These are phyloP conservation scores for Cruciata laevipes DNA, from an alignment of 257 asterid genomes.

Conservation along the genomic window DNA sequence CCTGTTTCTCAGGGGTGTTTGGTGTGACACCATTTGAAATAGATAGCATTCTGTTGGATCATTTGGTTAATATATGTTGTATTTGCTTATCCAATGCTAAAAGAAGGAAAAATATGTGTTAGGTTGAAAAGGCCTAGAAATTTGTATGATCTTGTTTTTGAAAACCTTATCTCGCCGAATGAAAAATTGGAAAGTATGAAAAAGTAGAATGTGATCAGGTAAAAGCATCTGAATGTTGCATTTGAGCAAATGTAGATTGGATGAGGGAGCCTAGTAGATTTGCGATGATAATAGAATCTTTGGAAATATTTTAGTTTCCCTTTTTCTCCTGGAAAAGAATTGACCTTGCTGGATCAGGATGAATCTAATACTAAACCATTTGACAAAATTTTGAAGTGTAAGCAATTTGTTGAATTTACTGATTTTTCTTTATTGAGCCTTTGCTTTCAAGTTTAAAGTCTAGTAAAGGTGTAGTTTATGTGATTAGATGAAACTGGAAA, in stretches of 20 bases:
- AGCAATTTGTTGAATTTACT: background rate
- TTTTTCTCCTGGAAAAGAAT: background rate
- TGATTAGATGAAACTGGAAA: background rate
- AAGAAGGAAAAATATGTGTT: background rate
- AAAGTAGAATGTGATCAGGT: background rate
- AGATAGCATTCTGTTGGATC: background rate
- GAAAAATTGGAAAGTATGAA: constrained; percentile 2
- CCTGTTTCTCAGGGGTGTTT: background rate
- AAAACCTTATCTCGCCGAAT: background rate
- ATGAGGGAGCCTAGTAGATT: background rate
- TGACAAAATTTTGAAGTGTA: background rate
- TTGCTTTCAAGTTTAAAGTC: background rate
- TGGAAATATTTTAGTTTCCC: background rate
- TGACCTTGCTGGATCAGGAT: background rate
- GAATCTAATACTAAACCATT: background rate
- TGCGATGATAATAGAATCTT: background rate
- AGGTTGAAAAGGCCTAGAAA: background rate
- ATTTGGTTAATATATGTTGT: background rate
- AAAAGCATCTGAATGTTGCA: background rate
- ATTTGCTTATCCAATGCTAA: background rate
- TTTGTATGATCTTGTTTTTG: background rate
- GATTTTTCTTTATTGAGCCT: background rate
- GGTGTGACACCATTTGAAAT: background rate
- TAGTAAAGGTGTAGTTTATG: background rate
- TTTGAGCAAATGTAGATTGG: background rate